These are phyloP conservation scores for Phaeotremella skinneri DNA, from an alignment of 768 basidiomycete species.

Conservation along the genomic window DNA sequence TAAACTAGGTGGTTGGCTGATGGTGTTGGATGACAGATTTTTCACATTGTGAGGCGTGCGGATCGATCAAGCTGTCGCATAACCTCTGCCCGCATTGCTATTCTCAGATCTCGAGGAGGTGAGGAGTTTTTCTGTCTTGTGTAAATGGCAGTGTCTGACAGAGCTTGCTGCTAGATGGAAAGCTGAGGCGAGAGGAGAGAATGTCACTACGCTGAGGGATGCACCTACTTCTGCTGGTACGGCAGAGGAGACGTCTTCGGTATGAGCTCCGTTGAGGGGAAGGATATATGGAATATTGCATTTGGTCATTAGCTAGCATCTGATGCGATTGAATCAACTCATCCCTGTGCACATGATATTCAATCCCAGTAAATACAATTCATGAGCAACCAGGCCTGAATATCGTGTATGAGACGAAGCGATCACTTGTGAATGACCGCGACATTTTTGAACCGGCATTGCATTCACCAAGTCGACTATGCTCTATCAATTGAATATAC, in stretches of 20 bases:
- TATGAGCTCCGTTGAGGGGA: neutral
- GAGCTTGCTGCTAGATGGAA: slow-evolving; percentile 43
- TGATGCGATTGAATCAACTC: no score
- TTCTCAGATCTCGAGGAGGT: slow-evolving; percentile 64
- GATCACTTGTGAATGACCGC: no score
- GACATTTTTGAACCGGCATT: no score
- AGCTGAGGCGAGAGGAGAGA: slow-evolving; percentile 30
- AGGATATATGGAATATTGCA: no score
- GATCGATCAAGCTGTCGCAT: slow-evolving; percentile 80
- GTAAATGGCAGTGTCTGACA: no score
- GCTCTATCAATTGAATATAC: no score
- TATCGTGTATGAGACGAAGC: no score
- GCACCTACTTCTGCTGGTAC: neutral
- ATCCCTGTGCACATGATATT: no score
- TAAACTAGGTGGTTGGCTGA: slow-evolving; percentile 14
- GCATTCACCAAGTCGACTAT: no score
- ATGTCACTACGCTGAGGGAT: neutral
- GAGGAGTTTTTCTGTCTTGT: slow-evolving; percentile 32
- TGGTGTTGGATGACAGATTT: slow-evolving; percentile 61
- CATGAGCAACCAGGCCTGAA: no score
- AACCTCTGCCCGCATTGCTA: slow-evolving; percentile 82
- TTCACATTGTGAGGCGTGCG: slow-evolving; percentile 86
- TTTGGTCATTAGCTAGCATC: no score
- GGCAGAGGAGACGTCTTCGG: neutral
- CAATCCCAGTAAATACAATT: no score